Percentiles rank a stretch among this genome's conserved stretches.
Conservation (phyloP, 345 rosid genomes). For the Populus nigra region DNA sequence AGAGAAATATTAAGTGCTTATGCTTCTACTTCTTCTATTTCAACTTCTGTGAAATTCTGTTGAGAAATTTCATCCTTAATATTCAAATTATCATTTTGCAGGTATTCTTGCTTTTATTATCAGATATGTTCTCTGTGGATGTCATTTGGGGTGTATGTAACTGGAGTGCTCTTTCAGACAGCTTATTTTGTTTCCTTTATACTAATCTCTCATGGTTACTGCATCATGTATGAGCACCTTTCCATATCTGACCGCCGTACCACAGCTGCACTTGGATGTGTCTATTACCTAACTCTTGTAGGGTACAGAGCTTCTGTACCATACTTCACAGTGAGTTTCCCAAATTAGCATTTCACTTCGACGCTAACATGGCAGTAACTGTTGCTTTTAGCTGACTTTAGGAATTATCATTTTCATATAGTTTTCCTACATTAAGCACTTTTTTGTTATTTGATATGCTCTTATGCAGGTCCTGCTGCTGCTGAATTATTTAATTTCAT, state of each 20-base stretch:
- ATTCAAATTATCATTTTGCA: conserved; percentile 24
- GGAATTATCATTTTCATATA: background rate
- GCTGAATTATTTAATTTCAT: conserved; percentile 74
- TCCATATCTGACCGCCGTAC: conserved; percentile 72
- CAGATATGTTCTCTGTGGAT: conserved; percentile 88
- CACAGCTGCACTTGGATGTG: conserved; percentile 78
- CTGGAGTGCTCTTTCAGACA: conserved; percentile 90
- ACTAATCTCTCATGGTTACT: conserved; percentile 90
- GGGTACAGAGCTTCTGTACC: conserved; percentile 96
- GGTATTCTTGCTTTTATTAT: conserved; percentile 86
- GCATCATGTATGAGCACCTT: conserved; percentile 85
- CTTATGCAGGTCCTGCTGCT: conserved; percentile 66
- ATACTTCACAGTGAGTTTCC: conserved; percentile 68
- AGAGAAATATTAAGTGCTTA: background rate
- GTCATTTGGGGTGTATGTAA: conserved; percentile 91
- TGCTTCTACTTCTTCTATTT: background rate
- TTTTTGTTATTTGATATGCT: conserved; percentile 7
- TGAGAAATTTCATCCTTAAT: background rate
- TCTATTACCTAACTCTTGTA: conserved; percentile 80
- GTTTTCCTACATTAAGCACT: background rate
- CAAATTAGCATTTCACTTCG: background rate
- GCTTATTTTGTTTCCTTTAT: conserved; percentile 83
- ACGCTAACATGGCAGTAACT: background rate
- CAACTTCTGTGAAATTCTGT: background rate
- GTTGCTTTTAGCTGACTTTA: conserved; percentile 3